Evolutionary conservation across 306 rosid genomes (phyloP).

Genomic region (Fragaria nilgerrensis): DNA sequence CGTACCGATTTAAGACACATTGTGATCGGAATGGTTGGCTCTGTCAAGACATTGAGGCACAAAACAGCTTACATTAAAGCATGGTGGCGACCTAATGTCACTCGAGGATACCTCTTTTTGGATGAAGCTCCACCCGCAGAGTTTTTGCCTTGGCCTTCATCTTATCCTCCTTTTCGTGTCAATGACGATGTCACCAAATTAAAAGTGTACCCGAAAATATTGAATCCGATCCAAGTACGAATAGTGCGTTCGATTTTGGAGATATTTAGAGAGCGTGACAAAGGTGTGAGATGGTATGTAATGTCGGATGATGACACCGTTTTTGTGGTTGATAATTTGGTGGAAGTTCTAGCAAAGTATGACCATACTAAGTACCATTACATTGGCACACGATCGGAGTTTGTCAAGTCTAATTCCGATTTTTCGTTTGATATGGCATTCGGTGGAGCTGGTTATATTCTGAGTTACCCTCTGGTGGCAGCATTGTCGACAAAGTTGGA

Average conservation of each 20-base stretch:
- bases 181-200: slow-evolving; percentile 24
- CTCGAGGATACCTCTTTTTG: slow-evolving; percentile 42
- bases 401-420: slow-evolving; percentile 16
- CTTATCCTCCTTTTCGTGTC: slow-evolving; percentile 40
- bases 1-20: slow-evolving; percentile 33
- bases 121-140: slow-evolving; percentile 35
- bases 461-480: background rate
- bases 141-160: slow-evolving; percentile 44
- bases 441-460: slow-evolving; percentile 1
- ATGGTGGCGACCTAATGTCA: slow-evolving; percentile 48
- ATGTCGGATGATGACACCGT: slow-evolving; percentile 51
- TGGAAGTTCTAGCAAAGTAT: slow-evolving; percentile 35
- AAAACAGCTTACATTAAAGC: slow-evolving; percentile 34
- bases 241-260: slow-evolving; percentile 36
- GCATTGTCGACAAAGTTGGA: background rate
- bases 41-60: slow-evolving; percentile 44
- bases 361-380: slow-evolving; percentile 33
- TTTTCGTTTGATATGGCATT: background rate
- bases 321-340: slow-evolving; percentile 40
- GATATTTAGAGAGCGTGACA: slow-evolving; percentile 29
- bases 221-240: slow-evolving; percentile 21
- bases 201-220: background rate
- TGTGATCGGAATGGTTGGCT: slow-evolving; percentile 38
- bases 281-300: slow-evolving; percentile 47
- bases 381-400: slow-evolving; percentile 45